phyloP scores from a whole-genome alignment of 2,329 filamentous ascomycete genomes.

The Hypoxylon sp. region DNA sequence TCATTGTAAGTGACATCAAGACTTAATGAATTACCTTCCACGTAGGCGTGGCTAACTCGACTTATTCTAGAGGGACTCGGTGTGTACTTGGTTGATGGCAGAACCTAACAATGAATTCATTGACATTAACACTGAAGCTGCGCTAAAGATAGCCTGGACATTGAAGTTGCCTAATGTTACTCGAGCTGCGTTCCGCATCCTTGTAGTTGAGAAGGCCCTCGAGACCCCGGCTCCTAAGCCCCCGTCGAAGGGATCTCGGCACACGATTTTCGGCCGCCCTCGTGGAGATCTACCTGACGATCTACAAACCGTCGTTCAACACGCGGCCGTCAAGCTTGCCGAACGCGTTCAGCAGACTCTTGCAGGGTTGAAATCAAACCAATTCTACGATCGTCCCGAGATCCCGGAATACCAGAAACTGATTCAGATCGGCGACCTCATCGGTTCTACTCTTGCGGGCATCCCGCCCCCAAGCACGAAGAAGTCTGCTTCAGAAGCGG shows the following conservation, averaged over 20 bases:
- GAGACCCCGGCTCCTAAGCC: constrained; percentile 25
- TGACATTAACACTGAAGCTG: constrained; percentile 74
- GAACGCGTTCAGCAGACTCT: constrained; percentile 43
- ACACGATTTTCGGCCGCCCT: constrained; percentile 62
- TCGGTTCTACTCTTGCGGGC: not conserved
- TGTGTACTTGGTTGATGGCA: constrained; percentile 72
- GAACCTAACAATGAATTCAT: constrained; percentile 70
- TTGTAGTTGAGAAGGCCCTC: constrained; percentile 73
- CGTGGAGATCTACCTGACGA: constrained; percentile 53
- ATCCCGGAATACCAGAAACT: constrained; percentile 41
- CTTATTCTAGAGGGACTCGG: constrained; percentile 59
- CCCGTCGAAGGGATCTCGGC: constrained; percentile 32
- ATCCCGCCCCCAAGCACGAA: not conserved
- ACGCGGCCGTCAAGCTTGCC: constrained; percentile 46
- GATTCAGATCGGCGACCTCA: constrained; percentile 3
- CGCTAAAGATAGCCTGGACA: constrained; percentile 69
- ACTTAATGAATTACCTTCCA: not conserved
- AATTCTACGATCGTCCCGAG: constrained; percentile 51
- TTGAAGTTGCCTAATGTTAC: constrained; percentile 62
- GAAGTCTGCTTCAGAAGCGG: not conserved
- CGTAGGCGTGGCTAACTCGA: constrained; percentile 32
- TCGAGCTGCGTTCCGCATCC: constrained; percentile 68
- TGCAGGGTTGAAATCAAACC: constrained; percentile 37
- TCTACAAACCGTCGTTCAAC: constrained; percentile 54
- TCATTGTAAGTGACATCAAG: constrained; percentile 59